Evolutionary conservation across 2,329 filamentous ascomycete genomes (phyloP).

Genomic region (Biscogniauxia sp.): DNA sequence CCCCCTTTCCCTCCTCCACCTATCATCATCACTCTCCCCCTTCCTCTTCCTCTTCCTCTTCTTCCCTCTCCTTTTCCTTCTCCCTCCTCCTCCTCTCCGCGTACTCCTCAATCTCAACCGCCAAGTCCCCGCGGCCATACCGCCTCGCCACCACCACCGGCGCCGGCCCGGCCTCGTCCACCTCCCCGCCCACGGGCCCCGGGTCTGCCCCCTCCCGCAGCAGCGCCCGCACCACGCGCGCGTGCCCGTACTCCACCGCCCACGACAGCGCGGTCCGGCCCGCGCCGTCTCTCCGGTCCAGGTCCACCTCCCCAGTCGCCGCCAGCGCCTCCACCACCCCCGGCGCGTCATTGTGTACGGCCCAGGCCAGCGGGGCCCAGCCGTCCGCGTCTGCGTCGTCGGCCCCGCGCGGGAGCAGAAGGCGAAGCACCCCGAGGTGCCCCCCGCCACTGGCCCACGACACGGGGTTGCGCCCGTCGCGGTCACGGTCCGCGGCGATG

Average conservation of each 20-base stretch:
- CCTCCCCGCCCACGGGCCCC: neutral
- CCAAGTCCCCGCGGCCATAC: conserved; percentile 2
- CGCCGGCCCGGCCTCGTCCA: neutral
- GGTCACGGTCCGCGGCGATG: conserved; percentile 31
- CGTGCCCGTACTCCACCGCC: conserved; percentile 36
- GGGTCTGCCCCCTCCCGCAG: conserved; percentile 16
- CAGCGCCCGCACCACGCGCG: conserved; percentile 20
- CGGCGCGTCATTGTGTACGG: conserved; percentile 25
- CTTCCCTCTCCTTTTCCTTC: neutral
- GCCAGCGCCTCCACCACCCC: conserved; percentile 31
- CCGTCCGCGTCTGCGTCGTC: conserved; percentile 33
- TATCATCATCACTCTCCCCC: neutral
- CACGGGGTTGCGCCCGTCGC: conserved; percentile 29
- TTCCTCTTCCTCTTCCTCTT: neutral
- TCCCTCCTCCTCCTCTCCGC: neutral
- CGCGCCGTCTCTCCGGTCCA: conserved; percentile 28
- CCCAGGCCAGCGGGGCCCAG: conserved; percentile 39
- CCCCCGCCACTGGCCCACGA: conserved; percentile 31
- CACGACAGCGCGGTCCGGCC: conserved; percentile 34
- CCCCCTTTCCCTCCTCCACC: too few relatives aligned
- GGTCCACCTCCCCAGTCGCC: conserved; percentile 28
- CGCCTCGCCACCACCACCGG: neutral
- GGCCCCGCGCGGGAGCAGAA: conserved; percentile 28
- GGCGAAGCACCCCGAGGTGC: conserved; percentile 25
- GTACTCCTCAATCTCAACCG: neutral